These are phyloP conservation scores for Pythium brassicae DNA, from an alignment of 352 stramenopile species.

Conservation along the genomic window DNA sequence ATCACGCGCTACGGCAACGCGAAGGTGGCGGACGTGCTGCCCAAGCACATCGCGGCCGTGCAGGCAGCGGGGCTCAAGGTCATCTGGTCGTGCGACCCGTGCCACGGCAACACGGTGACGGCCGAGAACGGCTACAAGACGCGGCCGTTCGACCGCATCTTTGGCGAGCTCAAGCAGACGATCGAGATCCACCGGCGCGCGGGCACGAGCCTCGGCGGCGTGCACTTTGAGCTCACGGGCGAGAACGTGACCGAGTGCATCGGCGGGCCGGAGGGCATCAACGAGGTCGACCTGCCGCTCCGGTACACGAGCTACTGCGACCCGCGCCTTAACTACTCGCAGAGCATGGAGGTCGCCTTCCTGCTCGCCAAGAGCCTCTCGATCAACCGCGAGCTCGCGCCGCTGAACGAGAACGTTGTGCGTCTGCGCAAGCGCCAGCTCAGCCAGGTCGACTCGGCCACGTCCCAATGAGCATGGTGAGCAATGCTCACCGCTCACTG, in stretches of 20 bases:
- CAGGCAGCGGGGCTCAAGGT: conserved; percentile 93
- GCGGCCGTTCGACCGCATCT: conserved; percentile 95
- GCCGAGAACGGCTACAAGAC: conserved; percentile 96
- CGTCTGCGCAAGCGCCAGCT: conserved; percentile 58
- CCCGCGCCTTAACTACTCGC: conserved; percentile 97
- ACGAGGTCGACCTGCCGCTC: conserved; percentile 89
- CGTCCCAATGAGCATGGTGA: background rate
- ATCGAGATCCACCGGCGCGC: conserved; percentile 97
- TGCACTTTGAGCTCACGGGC: conserved; percentile 97
- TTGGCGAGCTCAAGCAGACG: conserved; percentile 95
- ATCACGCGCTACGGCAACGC: conserved; percentile 97
- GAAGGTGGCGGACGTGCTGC: conserved; percentile 91
- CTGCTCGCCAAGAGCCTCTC: conserved; percentile 92
- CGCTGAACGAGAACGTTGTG: conserved; percentile 48
- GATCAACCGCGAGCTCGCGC: conserved; percentile 56
- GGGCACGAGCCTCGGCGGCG: conserved; percentile 91
- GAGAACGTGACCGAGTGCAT: conserved; percentile 99
- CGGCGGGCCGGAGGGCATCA: conserved; percentile 93
- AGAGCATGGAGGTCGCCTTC: conserved; percentile 98
- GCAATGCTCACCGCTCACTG: no score
- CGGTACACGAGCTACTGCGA: conserved; percentile 98
- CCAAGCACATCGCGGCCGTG: conserved; percentile 94
- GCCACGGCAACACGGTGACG: conserved; percentile 98
- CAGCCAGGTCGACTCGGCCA: conserved; percentile 1
- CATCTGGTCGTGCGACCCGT: conserved; percentile 95